Evolutionary conservation across 1,284 basidiomycete genomes (phyloP), one percentile per base, ranked within the genome.

Genomic region (Cutaneotrichosporon curvatum): DNA sequence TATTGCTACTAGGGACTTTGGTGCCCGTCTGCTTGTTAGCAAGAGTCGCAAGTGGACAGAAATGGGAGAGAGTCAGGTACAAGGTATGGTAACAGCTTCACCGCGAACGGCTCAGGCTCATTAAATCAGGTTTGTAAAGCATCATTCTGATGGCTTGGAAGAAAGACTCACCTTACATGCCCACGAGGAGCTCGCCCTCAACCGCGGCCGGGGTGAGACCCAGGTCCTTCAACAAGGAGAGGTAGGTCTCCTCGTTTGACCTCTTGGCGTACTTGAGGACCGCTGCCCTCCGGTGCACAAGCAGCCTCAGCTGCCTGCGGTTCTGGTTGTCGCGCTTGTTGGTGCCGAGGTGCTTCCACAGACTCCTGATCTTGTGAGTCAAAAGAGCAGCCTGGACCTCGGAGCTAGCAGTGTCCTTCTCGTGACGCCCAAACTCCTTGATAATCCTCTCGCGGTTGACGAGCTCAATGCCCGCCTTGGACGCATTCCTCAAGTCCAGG

Each of bases 311-410:
- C 11, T 79, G 76, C 14, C 83, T 79, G 39, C 83, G 79, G 65
- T 88, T 92, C 39, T 80, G 80, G 35, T 85, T 77, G 67, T 97
- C 92, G 55, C 83, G 81, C 55, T 81, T 82, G 64, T 80, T 83
- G 23, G 66, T 67, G 18, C 71, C 74, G 34, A 94, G 72, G 67
- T 95, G 92, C 1, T 74, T 74, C 77, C 83, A 83, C 36, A 96
- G 68, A 56, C 83, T 84, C 37, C 87, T 85, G 58, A 96, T 94
- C 61, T 82, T 79, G 64, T 85, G 81, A 0, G 92, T 96, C 45
- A 91, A 65, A 20, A 96, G 73, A 0, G 92, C 92, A 40, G 84
- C 92, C 77, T 95, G 90, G 0, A 94, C 90, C 61, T 90, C 85
- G 1, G 85, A 78, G 44, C 82, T 77, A 31, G 89, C 92, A 2